These are phyloP conservation scores for Chlorella ohadii DNA, from an alignment of 139 green algal species.

Conservation along the genomic window DNA sequence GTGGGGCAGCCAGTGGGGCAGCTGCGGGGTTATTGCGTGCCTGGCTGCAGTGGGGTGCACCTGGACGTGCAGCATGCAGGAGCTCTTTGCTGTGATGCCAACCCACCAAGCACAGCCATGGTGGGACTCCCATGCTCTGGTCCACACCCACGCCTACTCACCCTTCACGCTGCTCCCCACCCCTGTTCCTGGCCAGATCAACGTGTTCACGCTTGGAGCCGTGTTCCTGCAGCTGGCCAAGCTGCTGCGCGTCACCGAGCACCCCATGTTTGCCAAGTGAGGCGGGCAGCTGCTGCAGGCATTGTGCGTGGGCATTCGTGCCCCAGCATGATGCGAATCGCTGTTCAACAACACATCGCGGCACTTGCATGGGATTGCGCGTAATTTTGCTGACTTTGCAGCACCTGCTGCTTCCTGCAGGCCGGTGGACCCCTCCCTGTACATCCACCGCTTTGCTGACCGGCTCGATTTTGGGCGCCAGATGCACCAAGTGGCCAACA, in stretches of 20 bases:
- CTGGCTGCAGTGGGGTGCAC: not conserved
- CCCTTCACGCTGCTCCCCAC: not conserved
- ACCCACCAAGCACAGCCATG: too few relatives aligned
- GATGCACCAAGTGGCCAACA: slow-evolving; percentile 74
- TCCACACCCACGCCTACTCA: too few relatives aligned
- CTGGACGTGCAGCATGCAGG: too few relatives aligned
- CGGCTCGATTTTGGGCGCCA: slow-evolving; percentile 50
- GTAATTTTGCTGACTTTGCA: too few relatives aligned
- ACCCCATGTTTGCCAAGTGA: slow-evolving; percentile 74
- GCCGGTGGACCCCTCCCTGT: slow-evolving; percentile 95
- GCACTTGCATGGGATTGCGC: too few relatives aligned
- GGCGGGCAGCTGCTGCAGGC: not conserved
- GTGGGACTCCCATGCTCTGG: too few relatives aligned
- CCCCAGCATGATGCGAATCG: too few relatives aligned
- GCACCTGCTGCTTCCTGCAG: slow-evolving; percentile 34
- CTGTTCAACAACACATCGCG: too few relatives aligned
- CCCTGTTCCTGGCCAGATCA: slow-evolving; percentile 37
- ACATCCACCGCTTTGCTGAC: slow-evolving; percentile 94
- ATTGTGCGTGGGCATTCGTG: too few relatives aligned
- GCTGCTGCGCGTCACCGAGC: slow-evolving; percentile 89
- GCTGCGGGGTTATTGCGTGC: not conserved
- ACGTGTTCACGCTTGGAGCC: slow-evolving; percentile 81
- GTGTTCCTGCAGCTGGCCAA: slow-evolving; percentile 94
- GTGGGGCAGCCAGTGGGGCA: not conserved
- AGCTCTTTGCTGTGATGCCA: too few relatives aligned